Percentiles rank a stretch among this genome's conserved stretches.
phyloP scores from a whole-genome alignment of 1,284 basidiomycete species.

The Vanrija sp. region DNA sequence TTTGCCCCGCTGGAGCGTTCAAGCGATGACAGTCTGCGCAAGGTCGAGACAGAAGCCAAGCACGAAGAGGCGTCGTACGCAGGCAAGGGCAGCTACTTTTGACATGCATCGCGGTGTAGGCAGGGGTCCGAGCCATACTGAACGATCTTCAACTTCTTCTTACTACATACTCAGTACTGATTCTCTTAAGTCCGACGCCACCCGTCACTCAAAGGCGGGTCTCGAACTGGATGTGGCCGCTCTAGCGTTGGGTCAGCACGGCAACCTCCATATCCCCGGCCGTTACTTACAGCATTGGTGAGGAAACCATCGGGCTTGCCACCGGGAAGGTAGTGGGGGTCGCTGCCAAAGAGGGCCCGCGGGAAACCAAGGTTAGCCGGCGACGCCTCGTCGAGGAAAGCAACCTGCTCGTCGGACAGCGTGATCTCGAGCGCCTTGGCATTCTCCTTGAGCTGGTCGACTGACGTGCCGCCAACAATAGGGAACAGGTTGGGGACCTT shows the following conservation, averaged over 20 bases:
- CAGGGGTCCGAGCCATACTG: background rate
- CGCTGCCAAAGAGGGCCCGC: slow-evolving; percentile 25
- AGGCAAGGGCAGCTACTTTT: slow-evolving; percentile 39
- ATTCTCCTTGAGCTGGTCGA: slow-evolving; percentile 38
- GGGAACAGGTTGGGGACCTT: slow-evolving; percentile 23
- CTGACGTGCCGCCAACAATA: slow-evolving; percentile 47
- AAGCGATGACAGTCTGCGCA: background rate
- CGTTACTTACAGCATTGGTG: slow-evolving; percentile 6
- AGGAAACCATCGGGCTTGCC: slow-evolving; percentile 9
- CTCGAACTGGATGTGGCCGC: background rate
- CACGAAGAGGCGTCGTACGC: slow-evolving; percentile 24
- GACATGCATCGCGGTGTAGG: background rate
- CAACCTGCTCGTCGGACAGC: slow-evolving; percentile 42
- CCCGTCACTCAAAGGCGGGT: background rate
- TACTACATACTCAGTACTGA: too few relatives aligned
- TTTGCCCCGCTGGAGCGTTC: slow-evolving; percentile 47
- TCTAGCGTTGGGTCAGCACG: background rate
- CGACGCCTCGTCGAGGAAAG: slow-evolving; percentile 35
- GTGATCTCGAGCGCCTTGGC: slow-evolving; percentile 44
- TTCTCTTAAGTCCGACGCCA: too few relatives aligned
- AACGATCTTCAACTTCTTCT: background rate
- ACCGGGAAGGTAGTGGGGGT: slow-evolving; percentile 18
- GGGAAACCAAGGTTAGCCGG: slow-evolving; percentile 43
- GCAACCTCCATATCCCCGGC: background rate
- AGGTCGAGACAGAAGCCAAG: background rate